phyloP scores from a whole-genome alignment of 2,329 filamentous ascomycete genomes.

The Rugonectria rugulosa region DNA sequence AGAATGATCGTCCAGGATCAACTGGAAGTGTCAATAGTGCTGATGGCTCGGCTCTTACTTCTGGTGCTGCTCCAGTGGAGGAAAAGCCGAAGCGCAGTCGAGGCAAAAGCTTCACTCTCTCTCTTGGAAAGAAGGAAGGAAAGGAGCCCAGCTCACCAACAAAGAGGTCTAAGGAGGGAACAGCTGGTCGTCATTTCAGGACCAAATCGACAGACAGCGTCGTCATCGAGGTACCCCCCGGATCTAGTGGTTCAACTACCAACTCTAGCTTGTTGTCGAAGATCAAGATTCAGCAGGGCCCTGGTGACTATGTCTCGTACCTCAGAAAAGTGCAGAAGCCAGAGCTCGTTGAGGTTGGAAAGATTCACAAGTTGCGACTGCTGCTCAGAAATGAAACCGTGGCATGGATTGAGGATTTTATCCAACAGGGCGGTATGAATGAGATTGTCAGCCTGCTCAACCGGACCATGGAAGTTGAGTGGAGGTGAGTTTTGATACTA shows the following conservation, averaged over 20 bases:
- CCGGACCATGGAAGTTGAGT: conserved; percentile 94
- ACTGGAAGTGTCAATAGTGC: conserved; percentile 53
- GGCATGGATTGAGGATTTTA: conserved; percentile 92
- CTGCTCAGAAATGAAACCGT: conserved; percentile 94
- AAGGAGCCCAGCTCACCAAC: conserved; percentile 70
- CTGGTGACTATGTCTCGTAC: conserved; percentile 87
- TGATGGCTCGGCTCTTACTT: conserved; percentile 42
- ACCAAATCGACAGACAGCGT: conserved; percentile 78
- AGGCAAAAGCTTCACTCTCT: conserved; percentile 75
- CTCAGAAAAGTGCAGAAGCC: conserved; percentile 82
- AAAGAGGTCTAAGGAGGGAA: conserved; percentile 77
- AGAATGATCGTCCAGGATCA: conserved; percentile 53
- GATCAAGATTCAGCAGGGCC: conserved; percentile 76
- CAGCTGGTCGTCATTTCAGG: conserved; percentile 69
- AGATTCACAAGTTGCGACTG: conserved; percentile 90
- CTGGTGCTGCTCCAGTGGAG: conserved; percentile 51
- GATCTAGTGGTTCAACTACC: conserved; percentile 60
- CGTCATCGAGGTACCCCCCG: conserved; percentile 64
- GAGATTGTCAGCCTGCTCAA: conserved; percentile 87
- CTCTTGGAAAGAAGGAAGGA: conserved; percentile 68
- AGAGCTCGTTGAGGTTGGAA: conserved; percentile 88
- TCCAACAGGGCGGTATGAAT: conserved; percentile 88
- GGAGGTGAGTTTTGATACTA: conserved; percentile 70
- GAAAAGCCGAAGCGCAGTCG: conserved; percentile 59
- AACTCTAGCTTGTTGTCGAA: conserved; percentile 69